These are phyloP conservation scores for Elsinoe fawcettii DNA, from an alignment of 2,329 filamentous ascomycete species.

Conservation along the genomic window DNA sequence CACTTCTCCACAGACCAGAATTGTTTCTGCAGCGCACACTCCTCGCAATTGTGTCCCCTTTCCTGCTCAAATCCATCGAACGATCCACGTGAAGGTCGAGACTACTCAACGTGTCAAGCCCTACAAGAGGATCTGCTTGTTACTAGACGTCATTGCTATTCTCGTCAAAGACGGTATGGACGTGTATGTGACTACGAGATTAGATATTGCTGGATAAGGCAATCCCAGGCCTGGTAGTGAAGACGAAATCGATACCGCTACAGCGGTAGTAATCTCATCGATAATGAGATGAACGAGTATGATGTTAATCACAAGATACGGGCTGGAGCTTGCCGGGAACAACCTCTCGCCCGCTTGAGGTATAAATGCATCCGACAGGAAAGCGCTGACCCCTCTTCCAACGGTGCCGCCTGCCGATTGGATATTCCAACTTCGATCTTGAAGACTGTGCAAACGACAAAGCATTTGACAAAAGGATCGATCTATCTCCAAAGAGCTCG, in stretches of 20 bases:
- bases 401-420: constrained; percentile 5
- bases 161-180: background rate
- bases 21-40: background rate
- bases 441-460: background rate
- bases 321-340: background rate
- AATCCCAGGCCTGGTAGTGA: background rate
- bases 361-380: background rate
- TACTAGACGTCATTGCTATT: background rate
- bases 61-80: background rate
- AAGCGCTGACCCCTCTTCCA: background rate
- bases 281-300: background rate
- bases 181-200: constrained; percentile 12
- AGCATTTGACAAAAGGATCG: constrained; percentile 6
- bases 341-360: background rate
- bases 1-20: background rate
- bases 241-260: constrained; percentile 6
- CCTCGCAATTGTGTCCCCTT: background rate
- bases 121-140: background rate
- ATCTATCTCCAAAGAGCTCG: background rate
- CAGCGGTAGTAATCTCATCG: constrained; percentile 6
- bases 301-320: background rate
- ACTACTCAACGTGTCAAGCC: background rate
- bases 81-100: constrained; percentile 13
- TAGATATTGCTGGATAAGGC: constrained; percentile 8
- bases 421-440: background rate